Evolutionary conservation across 2,329 filamentous ascomycete genomes (phyloP).

Genomic region (Venturia oleaginea): DNA sequence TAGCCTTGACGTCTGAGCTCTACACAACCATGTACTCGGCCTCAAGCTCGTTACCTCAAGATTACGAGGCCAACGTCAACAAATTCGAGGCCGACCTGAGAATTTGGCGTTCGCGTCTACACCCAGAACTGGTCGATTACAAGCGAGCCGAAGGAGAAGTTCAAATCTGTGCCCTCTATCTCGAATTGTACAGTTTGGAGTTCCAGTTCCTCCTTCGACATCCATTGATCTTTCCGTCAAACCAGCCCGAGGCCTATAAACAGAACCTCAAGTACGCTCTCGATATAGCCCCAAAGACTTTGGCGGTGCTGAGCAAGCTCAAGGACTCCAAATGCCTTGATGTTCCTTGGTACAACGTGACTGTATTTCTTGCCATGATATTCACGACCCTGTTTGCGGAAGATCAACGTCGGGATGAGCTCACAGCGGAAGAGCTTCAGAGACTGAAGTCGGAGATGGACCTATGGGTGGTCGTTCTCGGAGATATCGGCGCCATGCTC

Average conservation of each 20-base stretch:
- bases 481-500: conserved; percentile 55
- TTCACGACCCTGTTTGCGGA: conserved; percentile 63
- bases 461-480: conserved; percentile 58
- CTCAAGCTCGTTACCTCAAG: not conserved
- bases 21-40: conserved; percentile 69
- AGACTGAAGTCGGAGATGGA: conserved; percentile 59
- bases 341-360: conserved; percentile 68
- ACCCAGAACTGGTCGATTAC: conserved; percentile 48
- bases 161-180: conserved; percentile 39
- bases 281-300: conserved; percentile 48
- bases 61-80: conserved; percentile 3
- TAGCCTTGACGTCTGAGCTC: conserved; percentile 62
- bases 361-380: conserved; percentile 63
- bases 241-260: conserved; percentile 51
- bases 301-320: conserved; percentile 51
- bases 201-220: conserved; percentile 44
- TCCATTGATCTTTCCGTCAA: conserved; percentile 40
- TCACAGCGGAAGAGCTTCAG: conserved; percentile 49
- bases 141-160: conserved; percentile 36
- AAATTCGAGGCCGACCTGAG: conserved; percentile 55
- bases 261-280: conserved; percentile 47
- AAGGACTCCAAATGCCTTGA: conserved; percentile 60
- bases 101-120: conserved; percentile 55
- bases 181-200: conserved; percentile 41
- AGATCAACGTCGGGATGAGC: conserved; percentile 56